Evolutionary conservation across 768 basidiomycete species (phyloP).

Genomic region (Artomyces pyxidatus): DNA sequence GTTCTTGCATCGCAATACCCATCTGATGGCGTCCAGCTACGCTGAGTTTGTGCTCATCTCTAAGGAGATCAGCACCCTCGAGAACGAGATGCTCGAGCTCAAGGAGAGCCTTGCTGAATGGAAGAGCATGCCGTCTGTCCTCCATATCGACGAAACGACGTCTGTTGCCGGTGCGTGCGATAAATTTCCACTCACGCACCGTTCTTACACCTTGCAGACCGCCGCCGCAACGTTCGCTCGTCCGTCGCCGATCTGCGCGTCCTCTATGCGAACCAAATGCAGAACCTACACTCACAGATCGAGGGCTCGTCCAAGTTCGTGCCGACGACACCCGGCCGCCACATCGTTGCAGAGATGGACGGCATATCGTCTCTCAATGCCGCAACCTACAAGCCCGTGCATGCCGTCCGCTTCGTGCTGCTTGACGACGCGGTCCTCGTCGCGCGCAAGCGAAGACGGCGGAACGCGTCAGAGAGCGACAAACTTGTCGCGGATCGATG

Average conservation of each 20-base stretch:
- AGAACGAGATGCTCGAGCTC: constrained; percentile 96
- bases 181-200: constrained; percentile 6
- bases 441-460: constrained; percentile 62
- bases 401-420: constrained; percentile 82
- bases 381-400: constrained; percentile 90
- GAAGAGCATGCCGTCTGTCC: constrained; percentile 89
- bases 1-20: neutral
- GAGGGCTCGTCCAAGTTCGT: constrained; percentile 95
- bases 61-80: constrained; percentile 92
- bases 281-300: constrained; percentile 78
- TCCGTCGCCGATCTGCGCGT: constrained; percentile 94
- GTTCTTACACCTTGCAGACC: constrained; percentile 26
- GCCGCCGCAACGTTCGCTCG: constrained; percentile 64
- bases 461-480: constrained; percentile 49
- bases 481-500: constrained; percentile 90
- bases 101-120: constrained; percentile 92
- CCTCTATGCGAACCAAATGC: constrained; percentile 93
- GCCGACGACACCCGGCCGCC: constrained; percentile 84
- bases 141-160: constrained; percentile 82
- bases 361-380: constrained; percentile 80
- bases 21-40: constrained; percentile 49
- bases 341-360: constrained; percentile 82
- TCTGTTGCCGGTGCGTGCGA: constrained; percentile 41
- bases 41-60: constrained; percentile 95
- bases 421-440: constrained; percentile 89